A percentile compares a stretch with the other conserved stretches of the same genome.
Evolutionary conservation across 495 filamentous ascomycete species (phyloP).

Genomic region (Achaetomiella virescens): DNA sequence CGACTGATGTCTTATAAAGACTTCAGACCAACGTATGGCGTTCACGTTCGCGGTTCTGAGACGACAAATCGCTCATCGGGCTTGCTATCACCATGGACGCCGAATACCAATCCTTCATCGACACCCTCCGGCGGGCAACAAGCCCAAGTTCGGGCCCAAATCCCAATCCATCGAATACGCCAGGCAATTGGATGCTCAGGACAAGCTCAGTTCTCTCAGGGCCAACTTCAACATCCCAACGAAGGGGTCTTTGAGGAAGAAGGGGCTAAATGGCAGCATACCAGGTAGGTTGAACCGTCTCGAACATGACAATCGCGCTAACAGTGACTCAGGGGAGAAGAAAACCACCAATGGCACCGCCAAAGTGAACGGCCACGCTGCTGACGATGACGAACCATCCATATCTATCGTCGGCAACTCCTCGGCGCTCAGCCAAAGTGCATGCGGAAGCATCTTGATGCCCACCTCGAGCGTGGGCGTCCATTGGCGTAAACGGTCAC

Average conservation of each 20-base stretch:
- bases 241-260: constrained; percentile 58
- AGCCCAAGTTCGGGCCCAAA: constrained; percentile 13
- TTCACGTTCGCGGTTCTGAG: too few relatives aligned
- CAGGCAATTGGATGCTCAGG: constrained; percentile 54
- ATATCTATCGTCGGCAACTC: constrained; percentile 96
- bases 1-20: constrained; percentile 6
- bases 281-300: constrained; percentile 20
- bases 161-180: constrained; percentile 19
- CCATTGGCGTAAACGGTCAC: constrained; percentile 89
- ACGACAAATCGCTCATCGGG: background rate
- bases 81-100: background rate
- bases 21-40: background rate
- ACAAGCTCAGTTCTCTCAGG: constrained; percentile 59
- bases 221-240: constrained; percentile 80
- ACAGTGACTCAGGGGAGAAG: background rate
- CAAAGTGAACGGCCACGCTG: background rate
- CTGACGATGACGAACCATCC: constrained; percentile 27
- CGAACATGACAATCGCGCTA: constrained; percentile 35
- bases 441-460: constrained; percentile 60
- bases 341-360: background rate
- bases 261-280: constrained; percentile 45
- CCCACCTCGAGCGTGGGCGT: constrained; percentile 81
- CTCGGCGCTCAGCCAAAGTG: constrained; percentile 80
- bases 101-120: constrained; percentile 5
- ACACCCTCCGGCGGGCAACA: constrained; percentile 15